Evolutionary conservation across 495 filamentous ascomycete species (phyloP).

Genomic region (Evansstolkia leycettana): DNA sequence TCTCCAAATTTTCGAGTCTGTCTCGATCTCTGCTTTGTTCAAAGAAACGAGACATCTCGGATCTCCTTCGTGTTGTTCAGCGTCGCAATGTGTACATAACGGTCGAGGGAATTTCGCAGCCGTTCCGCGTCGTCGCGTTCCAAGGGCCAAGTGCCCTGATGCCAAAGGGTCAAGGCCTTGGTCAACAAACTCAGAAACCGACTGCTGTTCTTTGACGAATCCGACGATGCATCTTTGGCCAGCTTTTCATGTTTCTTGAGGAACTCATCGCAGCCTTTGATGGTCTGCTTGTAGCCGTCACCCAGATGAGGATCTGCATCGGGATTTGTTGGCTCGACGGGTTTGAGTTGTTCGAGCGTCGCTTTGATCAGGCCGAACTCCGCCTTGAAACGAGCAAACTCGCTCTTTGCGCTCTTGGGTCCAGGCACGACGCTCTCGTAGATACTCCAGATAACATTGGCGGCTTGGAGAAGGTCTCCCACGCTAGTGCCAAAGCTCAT

Average conservation of each 20-base stretch:
- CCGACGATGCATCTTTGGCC: not conserved
- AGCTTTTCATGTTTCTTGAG: not conserved
- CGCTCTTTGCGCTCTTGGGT: conserved; percentile 1
- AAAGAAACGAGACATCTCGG: too few species aligned
- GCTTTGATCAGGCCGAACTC: not conserved
- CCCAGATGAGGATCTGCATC: not conserved
- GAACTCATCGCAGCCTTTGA: not conserved
- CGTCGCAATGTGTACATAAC: not conserved
- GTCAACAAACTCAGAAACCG: too few species aligned
- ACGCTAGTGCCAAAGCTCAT: not conserved
- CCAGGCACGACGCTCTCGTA: not conserved
- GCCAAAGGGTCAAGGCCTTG: not conserved
- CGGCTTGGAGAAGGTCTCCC: not conserved
- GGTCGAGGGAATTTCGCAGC: not conserved
- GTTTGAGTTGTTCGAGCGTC: not conserved
- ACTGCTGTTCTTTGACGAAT: too few species aligned
- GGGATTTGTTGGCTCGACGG: not conserved
- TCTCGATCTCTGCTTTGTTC: too few species aligned
- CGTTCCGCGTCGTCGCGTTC: not conserved
- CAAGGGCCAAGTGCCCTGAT: not conserved
- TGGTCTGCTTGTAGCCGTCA: not conserved
- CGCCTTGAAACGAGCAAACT: not conserved
- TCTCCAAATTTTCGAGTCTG: not conserved
- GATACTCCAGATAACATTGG: not conserved
- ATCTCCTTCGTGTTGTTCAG: not conserved